phyloP scores from a whole-genome alignment of 2,329 filamentous ascomycete genomes.

The Phyllosticta citriasiana region DNA sequence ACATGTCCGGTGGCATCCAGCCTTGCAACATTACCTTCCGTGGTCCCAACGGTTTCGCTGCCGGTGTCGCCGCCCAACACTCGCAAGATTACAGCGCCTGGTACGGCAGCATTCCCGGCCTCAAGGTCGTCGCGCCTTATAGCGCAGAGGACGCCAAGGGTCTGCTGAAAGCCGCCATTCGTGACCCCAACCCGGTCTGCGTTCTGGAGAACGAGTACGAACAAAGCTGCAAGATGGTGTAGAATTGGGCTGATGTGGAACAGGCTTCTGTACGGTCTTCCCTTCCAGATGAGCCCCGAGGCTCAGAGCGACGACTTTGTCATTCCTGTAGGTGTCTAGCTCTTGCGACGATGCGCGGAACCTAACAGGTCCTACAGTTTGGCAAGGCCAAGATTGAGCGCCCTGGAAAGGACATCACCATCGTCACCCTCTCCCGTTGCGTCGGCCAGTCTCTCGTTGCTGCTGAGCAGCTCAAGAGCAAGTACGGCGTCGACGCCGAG shows the following conservation, averaged over 20 bases:
- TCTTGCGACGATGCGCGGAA: background rate
- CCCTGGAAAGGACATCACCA: conserved; percentile 87
- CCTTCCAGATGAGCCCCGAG: conserved; percentile 94
- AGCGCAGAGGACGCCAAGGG: conserved; percentile 98
- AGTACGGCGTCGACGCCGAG: conserved; percentile 91
- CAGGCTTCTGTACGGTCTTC: conserved; percentile 75
- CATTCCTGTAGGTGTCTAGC: conserved; percentile 49
- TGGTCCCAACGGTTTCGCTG: conserved; percentile 93
- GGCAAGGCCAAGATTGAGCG: conserved; percentile 99
- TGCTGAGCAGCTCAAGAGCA: conserved; percentile 85
- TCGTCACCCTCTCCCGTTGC: conserved; percentile 88
- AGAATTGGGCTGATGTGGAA: background rate
- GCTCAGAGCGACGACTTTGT: conserved; percentile 96
- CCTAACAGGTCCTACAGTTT: conserved; percentile 40
- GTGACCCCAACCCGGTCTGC: conserved; percentile 94
- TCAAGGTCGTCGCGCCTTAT: conserved; percentile 96
- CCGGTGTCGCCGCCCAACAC: conserved; percentile 94
- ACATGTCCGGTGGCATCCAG: conserved; percentile 99
- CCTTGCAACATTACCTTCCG: conserved; percentile 99
- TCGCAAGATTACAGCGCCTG: conserved; percentile 98
- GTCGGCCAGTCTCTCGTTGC: conserved; percentile 85
- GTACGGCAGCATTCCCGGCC: conserved; percentile 95
- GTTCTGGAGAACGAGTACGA: conserved; percentile 45
- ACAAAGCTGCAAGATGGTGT: too few species aligned
- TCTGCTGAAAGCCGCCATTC: conserved; percentile 92